Base-by-base conservation (phyloP, 306 rosid genomes). In the Alnus rubra region DNA sequence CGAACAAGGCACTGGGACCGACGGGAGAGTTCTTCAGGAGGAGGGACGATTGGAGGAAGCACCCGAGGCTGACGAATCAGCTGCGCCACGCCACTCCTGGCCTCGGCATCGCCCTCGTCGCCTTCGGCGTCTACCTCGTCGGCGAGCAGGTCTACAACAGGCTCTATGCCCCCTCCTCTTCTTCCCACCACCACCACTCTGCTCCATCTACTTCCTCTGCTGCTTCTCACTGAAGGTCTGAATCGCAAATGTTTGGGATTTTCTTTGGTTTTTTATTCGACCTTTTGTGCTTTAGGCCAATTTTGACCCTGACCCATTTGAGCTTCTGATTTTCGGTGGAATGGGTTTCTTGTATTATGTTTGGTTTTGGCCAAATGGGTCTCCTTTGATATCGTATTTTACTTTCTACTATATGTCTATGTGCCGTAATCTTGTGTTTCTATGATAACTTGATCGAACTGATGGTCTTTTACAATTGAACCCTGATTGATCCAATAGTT, bases 31-130 rank as follows among this genome's bases (percentile, higher is more conserved):
- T 95, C 80, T 95, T 95, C 89, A 88, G 86, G 87, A 83, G 99
- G 82, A 93, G 96, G 82, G 99, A 95, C 62, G 90, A 54, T 56
- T 95, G 99, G 99, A 93, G 99, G 92, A 95, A 91, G 91, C 98
- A 95, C 35, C 99, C 99, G 2, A 87, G 79, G 98, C 86, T 93
- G 0, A 15, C 83, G 7, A 93, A 88, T 85, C 98, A 93, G 92
- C 54, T 93, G 7, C 92, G 94, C 23, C 97, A 95, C 80, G 99
- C 98, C 64, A 90, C 91, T 45, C 99, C 97, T 28, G 98, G 98
- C 42, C 92, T 95, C 6, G 98, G 97, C 76, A 90, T 91, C 79
- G 99, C 96, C 45, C 86, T 96, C 28, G 99, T 91, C 18, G 98
- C 98, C 70, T 93, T 96, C 65, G 97, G 98, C 35, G 44, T 91